Evolutionary conservation across 129 eudicot genomes (phyloP).

Genomic region (Chrysanthemum makinoi): DNA sequence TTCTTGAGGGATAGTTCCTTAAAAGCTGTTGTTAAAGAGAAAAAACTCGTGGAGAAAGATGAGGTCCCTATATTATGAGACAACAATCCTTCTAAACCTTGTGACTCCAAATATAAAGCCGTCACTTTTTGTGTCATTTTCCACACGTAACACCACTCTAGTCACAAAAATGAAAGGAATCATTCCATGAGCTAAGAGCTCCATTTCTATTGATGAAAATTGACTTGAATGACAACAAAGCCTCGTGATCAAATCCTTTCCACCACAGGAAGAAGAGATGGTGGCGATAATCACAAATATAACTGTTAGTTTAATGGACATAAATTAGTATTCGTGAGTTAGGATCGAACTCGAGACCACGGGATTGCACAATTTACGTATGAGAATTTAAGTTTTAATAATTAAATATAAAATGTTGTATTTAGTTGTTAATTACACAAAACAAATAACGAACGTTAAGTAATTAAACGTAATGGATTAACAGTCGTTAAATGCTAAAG

Average conservation of each 20-base stretch:
- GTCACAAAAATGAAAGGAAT: background rate
- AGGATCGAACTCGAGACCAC: too few species aligned
- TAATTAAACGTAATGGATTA: too few species aligned
- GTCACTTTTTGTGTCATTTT: background rate
- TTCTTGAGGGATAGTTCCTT: slow-evolving; percentile 9
- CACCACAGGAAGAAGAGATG: background rate
- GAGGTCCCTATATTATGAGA: slow-evolving; percentile 17
- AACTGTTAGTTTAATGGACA: too few species aligned
- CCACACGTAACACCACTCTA: background rate
- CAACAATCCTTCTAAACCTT: slow-evolving; percentile 3
- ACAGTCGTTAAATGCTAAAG: too few species aligned
- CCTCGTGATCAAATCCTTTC: background rate
- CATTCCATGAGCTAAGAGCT: background rate
- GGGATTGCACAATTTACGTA: too few species aligned
- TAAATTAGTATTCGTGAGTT: too few species aligned
- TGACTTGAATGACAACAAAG: background rate
- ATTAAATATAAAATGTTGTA: too few species aligned
- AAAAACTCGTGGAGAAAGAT: background rate
- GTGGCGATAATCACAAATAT: background rate
- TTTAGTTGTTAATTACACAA: too few species aligned
- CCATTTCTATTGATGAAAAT: background rate
- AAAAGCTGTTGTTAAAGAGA: slow-evolving; percentile 11
- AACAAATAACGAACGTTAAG: too few species aligned
- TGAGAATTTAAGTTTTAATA: too few species aligned
- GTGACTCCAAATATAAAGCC: background rate